Base-by-base conservation (phyloP, 371 early-diverging fungal species). In the Haplosporangium sp. region DNA sequence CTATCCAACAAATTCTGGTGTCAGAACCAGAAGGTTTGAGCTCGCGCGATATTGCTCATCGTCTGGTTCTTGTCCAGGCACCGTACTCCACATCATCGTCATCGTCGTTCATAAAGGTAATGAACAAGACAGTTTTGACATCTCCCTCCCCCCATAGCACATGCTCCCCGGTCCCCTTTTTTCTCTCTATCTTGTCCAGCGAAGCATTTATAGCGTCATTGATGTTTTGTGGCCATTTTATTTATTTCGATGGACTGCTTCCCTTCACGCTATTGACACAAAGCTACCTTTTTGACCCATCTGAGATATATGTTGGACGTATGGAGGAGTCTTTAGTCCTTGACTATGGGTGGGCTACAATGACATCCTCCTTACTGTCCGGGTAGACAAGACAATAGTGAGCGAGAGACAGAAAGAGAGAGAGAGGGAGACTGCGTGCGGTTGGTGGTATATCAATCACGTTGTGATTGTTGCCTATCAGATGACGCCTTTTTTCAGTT, bases 31-130 rank as follows among this genome's bases (percentile, higher is more conserved):
- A 54, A 46, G 76, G 76, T 20, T 46, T 75, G 55, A 66, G 69
- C 37, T 75, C 76, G 29, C 56, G 76, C 29, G 76, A 75, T 42
- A 69, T 75, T 38, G 76, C 76, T 14, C 76, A 66, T 37, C 65
- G 66, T 4, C 70, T 75, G 14, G 76, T 75, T 6, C 57, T 69
- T 16, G 45, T 63, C 46, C 76, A 75, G 67, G 76, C 76, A 55
- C 76, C 76, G 1, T 75, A 75, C 58, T 75, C 76, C 1, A 50
- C 66, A 4, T 52, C 70, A 13, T 62, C 62, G 42, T 75, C 76
- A 1, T 62, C 53, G 51, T n/a, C 62, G 18, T 75, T 75, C 43
- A 66, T 75, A 37, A 75, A 75, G 67, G 76, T 75, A 70, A 47
- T 51, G 10, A n/a, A 41, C 18, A 6, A 6, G n/a, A 5, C 41